These are phyloP conservation scores for Podospora pseudopauciseta DNA, from an alignment of 495 filamentous ascomycete species.

Conservation along the genomic window DNA sequence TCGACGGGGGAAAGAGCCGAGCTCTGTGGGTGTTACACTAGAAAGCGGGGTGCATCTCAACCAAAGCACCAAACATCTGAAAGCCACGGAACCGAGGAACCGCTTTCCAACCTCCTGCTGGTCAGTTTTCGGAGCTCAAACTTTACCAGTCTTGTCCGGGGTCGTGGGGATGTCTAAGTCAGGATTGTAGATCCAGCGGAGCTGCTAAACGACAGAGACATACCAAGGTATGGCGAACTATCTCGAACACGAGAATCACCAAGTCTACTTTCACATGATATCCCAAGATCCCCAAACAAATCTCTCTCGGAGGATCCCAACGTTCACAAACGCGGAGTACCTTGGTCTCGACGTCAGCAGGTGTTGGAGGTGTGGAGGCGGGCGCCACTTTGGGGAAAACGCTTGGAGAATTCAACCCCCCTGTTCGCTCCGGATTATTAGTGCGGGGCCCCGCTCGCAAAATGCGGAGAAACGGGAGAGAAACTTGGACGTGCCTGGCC, in stretches of 20 bases:
- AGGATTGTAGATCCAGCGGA: not conserved
- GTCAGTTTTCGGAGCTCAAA: not conserved
- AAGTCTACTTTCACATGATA: not conserved
- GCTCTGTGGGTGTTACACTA: constrained; percentile 12
- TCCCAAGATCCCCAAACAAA: not conserved
- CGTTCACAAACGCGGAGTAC: not conserved
- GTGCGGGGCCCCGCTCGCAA: constrained; percentile 1
- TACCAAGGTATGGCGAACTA: not conserved
- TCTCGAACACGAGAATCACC: not conserved
- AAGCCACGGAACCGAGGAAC: constrained; percentile 14
- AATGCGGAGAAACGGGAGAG: constrained; percentile 12
- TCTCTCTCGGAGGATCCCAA: not conserved
- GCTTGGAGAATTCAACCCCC: constrained; percentile 4
- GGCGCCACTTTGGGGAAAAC: constrained; percentile 3
- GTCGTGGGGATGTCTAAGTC: not conserved
- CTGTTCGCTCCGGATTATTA: not conserved
- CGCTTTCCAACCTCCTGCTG: not conserved
- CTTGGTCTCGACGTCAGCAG: not conserved
- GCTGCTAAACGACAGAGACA: not conserved
- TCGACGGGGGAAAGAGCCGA: constrained; percentile 8
- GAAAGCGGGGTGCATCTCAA: constrained; percentile 18
- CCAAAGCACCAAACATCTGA: not conserved
- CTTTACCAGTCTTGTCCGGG: not conserved
- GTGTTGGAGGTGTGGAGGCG: not conserved
- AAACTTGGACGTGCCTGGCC: not conserved